Conservation (phyloP, 108 stramenopile genomes). For the Cyclotella kingstonii region DNA sequence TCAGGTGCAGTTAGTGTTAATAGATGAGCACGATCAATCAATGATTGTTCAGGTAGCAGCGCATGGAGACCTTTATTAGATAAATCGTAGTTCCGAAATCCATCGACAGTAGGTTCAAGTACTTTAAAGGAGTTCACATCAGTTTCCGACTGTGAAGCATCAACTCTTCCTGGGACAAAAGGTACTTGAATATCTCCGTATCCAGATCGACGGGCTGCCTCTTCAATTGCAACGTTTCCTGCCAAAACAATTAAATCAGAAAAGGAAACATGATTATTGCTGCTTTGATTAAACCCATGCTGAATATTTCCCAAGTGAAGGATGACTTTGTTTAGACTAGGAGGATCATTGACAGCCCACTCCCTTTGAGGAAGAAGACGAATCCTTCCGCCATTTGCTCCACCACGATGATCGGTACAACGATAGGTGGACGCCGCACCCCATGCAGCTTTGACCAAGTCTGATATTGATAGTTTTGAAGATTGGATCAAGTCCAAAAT, state of each 20-base stretch:
- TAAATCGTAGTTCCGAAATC: conserved; percentile 66
- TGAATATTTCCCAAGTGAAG: conserved; percentile 42
- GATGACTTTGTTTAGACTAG: conserved; percentile 47
- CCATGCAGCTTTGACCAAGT: conserved; percentile 67
- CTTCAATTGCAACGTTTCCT: conserved; percentile 69
- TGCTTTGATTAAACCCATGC: conserved; percentile 34
- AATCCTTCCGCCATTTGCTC: conserved; percentile 74
- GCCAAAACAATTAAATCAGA: conserved; percentile 72
- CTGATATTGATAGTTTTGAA: conserved; percentile 49
- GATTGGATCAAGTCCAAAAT: conserved; percentile 39
- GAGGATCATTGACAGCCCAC: conserved; percentile 71
- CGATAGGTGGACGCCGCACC: conserved; percentile 73
- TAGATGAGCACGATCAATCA: conserved; percentile 64
- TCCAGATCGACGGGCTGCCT: conserved; percentile 55
- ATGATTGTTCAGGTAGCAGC: conserved; percentile 37
- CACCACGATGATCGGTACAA: conserved; percentile 69
- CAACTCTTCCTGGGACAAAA: conserved; percentile 66
- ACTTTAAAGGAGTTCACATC: conserved; percentile 52
- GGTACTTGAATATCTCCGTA: conserved; percentile 47
- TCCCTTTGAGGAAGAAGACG: conserved; percentile 58
- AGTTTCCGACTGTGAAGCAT: conserved; percentile 63
- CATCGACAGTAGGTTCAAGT: conserved; percentile 56
- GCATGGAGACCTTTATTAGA: not conserved
- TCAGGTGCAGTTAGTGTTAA: conserved; percentile 60
- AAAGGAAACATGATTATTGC: conserved; percentile 52